Conservation (phyloP, 2,329 filamentous ascomycete species). For the Aureobasidium sp. region DNA sequence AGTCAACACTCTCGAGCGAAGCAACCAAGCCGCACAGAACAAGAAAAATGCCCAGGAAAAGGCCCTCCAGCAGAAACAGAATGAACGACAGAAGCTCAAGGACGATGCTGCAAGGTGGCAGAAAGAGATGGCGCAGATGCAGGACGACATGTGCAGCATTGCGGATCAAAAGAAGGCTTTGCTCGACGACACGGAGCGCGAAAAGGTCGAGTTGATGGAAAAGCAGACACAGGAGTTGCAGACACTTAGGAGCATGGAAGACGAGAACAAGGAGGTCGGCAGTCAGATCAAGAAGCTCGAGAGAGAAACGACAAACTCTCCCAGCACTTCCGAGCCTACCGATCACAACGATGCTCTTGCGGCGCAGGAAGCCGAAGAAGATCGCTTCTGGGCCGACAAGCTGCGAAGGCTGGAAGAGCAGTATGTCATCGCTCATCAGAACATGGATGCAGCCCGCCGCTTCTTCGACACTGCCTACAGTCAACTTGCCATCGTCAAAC, state of each 20-base stretch:
- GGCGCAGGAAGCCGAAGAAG: slow-evolving; percentile 34
- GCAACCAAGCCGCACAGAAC: slow-evolving; percentile 74
- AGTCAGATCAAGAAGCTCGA: slow-evolving; percentile 67
- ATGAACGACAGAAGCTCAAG: slow-evolving; percentile 61
- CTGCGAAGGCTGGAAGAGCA: slow-evolving; percentile 26
- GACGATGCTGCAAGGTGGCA: slow-evolving; percentile 66
- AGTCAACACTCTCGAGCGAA: slow-evolving; percentile 69
- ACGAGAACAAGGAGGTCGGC: slow-evolving; percentile 66
- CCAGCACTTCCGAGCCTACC: slow-evolving; percentile 23
- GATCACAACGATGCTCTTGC: slow-evolving; percentile 19
- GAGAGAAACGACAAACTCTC: slow-evolving; percentile 52
- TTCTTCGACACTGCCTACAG: slow-evolving; percentile 47
- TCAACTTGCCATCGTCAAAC: slow-evolving; percentile 36
- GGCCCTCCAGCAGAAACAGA: slow-evolving; percentile 59
- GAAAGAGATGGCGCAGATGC: slow-evolving; percentile 53
- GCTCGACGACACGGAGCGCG: slow-evolving; percentile 30
- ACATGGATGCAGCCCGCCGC: slow-evolving; percentile 28
- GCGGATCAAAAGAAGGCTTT: slow-evolving; percentile 33
- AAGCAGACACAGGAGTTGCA: slow-evolving; percentile 37
- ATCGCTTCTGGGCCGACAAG: slow-evolving; percentile 33
- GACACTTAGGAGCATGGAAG: slow-evolving; percentile 57
- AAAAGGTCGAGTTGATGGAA: slow-evolving; percentile 36
- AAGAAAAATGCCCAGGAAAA: slow-evolving; percentile 73
- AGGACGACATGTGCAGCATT: slow-evolving; percentile 41
- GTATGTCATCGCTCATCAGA: slow-evolving; percentile 26